These are phyloP conservation scores for Nicotiana undulata DNA, from an alignment of 257 asterid species.

Conservation along the genomic window DNA sequence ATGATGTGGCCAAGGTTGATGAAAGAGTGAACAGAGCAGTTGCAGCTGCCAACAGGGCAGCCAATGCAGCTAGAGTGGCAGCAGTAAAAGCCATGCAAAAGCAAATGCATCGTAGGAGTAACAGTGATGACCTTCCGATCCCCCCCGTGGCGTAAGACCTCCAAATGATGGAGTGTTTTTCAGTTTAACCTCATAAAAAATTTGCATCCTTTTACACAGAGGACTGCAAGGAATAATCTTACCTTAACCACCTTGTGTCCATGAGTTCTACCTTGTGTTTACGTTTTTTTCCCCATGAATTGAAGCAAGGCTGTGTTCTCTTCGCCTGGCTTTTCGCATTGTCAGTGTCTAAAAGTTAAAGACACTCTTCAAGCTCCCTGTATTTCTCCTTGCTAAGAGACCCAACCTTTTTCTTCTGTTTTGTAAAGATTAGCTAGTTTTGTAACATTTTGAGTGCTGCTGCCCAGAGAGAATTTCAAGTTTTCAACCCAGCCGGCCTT, in stretches of 20 bases:
- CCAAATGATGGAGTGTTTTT: background rate
- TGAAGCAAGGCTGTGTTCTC: background rate
- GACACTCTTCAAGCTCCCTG: background rate
- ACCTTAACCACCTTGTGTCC: background rate
- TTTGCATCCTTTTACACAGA: background rate
- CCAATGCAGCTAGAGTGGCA: constrained; percentile 41
- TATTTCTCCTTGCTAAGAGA: background rate
- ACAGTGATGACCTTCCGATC: constrained; percentile 21
- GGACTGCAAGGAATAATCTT: background rate
- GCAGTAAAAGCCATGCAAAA: constrained; percentile 39
- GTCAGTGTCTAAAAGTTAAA: too few species aligned
- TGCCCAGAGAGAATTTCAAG: background rate
- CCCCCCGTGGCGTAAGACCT: constrained; percentile 28
- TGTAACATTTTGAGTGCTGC: background rate
- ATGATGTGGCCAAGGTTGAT: constrained; percentile 32
- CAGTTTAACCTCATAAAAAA: background rate
- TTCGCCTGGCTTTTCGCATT: background rate
- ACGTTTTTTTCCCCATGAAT: background rate
- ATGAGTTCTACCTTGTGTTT: background rate
- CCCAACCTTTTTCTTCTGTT: background rate
- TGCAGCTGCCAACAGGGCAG: constrained; percentile 31
- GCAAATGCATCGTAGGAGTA: constrained; percentile 29
- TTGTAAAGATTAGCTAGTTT: background rate
- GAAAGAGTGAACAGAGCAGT: constrained; percentile 38
- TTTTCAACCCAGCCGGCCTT: background rate